Evolutionary conservation across 1,284 basidiomycete species (phyloP).

Genomic region (Boletus semigastroideus): DNA sequence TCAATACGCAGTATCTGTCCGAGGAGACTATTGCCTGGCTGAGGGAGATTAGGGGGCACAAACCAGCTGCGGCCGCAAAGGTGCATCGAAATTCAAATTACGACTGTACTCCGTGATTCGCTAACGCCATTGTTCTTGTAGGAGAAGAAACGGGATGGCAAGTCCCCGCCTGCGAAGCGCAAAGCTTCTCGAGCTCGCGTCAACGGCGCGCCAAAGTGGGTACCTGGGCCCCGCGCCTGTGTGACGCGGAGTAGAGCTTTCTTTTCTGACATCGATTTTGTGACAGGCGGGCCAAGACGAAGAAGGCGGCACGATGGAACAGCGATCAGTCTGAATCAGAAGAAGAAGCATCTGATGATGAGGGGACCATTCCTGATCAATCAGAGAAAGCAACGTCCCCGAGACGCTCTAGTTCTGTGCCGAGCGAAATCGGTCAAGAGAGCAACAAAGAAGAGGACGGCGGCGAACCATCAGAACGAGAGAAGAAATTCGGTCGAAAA

Average conservation of each 20-base stretch:
- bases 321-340: slow-evolving; percentile 38
- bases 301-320: slow-evolving; percentile 32
- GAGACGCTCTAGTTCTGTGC: slow-evolving; percentile 26
- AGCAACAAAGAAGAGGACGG: slow-evolving; percentile 34
- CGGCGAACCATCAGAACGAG: slow-evolving; percentile 32
- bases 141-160: slow-evolving; percentile 40
- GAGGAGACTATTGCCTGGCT: slow-evolving; percentile 59
- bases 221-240: not conserved
- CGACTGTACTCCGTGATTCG: not conserved
- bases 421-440: slow-evolving; percentile 27
- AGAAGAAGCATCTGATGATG: slow-evolving; percentile 33
- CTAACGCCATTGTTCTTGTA: slow-evolving; percentile 8
- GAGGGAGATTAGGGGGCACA: slow-evolving; percentile 35
- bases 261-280: slow-evolving; percentile 19
- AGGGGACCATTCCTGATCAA: slow-evolving; percentile 25
- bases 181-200: slow-evolving; percentile 40
- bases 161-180: slow-evolving; percentile 40
- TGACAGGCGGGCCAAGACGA: slow-evolving; percentile 33
- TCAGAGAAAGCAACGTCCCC: slow-evolving; percentile 32
- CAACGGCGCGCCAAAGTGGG: slow-evolving; percentile 43
- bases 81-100: slow-evolving; percentile 10
- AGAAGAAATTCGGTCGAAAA: slow-evolving; percentile 37
- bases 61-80: slow-evolving; percentile 21
- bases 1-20: slow-evolving; percentile 65
- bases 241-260: not conserved